These are phyloP conservation scores for Coemansia aciculifera DNA, from an alignment of 192 early-diverging fungal genomes.

Conservation along the genomic window DNA sequence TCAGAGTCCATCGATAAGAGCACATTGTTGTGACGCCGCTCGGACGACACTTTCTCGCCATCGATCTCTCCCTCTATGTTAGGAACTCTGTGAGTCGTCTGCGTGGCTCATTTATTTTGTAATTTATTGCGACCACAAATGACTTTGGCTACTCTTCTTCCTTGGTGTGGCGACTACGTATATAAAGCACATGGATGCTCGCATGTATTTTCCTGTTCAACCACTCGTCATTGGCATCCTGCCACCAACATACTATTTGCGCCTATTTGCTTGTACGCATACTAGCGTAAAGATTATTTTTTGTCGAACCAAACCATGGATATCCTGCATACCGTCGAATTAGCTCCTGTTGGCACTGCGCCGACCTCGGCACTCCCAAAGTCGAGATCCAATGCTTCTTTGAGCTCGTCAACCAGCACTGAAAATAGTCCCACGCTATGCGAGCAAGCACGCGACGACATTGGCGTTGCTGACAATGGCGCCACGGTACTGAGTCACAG, in stretches of 20 bases:
- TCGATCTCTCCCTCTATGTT: background rate
- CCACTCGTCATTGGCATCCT: background rate
- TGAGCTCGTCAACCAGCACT: conserved; percentile 16
- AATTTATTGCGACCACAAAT: background rate
- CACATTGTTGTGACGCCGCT: background rate
- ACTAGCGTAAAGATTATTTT: background rate
- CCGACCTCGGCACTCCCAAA: conserved; percentile 21
- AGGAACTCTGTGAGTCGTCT: background rate
- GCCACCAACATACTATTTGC: background rate
- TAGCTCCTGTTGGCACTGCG: background rate
- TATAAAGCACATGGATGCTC: background rate
- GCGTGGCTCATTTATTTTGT: background rate
- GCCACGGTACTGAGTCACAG: conserved; percentile 19
- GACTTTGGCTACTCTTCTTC: background rate
- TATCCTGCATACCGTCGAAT: background rate
- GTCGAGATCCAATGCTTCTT: conserved; percentile 17
- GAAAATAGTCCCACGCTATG: conserved; percentile 40
- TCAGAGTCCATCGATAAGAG: conserved; percentile 4
- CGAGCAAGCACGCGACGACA: conserved; percentile 6
- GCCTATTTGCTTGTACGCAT: background rate
- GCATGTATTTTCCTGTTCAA: background rate
- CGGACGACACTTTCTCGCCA: conserved; percentile 1
- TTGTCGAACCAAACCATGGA: background rate
- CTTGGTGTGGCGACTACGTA: background rate
- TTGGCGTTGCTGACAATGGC: background rate